phyloP scores from a whole-genome alignment of 1,284 basidiomycete genomes.

The Leucoagaricus sp. region DNA sequence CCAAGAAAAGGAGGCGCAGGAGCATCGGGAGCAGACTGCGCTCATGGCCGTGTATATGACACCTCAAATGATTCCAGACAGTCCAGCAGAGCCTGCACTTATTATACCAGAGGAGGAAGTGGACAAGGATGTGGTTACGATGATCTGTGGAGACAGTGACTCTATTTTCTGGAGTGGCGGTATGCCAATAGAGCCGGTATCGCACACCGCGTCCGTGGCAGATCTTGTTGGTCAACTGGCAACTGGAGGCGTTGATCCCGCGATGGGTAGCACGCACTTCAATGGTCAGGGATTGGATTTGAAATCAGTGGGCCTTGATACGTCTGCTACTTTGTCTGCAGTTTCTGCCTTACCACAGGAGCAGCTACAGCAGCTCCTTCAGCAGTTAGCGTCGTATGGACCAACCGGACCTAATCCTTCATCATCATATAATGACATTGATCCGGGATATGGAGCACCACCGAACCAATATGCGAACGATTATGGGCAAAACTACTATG shows the following conservation, averaged over 20 bases:
- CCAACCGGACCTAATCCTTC: conserved; percentile 13
- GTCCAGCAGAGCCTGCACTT: conserved; percentile 67
- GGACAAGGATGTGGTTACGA: conserved; percentile 59
- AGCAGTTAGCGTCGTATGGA: conserved; percentile 41
- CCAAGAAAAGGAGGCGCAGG: conserved; percentile 65
- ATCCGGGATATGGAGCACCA: conserved; percentile 28
- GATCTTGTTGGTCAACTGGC: conserved; percentile 70
- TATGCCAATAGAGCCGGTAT: conserved; percentile 25
- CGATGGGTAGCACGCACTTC: conserved; percentile 24
- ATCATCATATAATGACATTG: conserved; percentile 19
- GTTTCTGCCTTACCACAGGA: conserved; percentile 52
- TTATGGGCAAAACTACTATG: conserved; percentile 38
- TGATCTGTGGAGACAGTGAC: conserved; percentile 74
- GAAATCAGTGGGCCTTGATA: conserved; percentile 36
- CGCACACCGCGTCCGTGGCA: conserved; percentile 37
- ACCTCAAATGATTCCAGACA: conserved; percentile 68
- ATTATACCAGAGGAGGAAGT: conserved; percentile 67
- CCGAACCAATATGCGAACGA: conserved; percentile 30
- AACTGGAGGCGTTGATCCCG: conserved; percentile 32
- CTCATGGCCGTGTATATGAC: conserved; percentile 73
- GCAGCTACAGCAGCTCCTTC: conserved; percentile 64
- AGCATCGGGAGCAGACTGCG: conserved; percentile 75
- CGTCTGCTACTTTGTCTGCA: conserved; percentile 37
- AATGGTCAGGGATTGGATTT: conserved; percentile 34
- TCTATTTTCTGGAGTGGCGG: conserved; percentile 58